Base-by-base conservation (phyloP, 768 basidiomycete genomes). In the Suillus ampliporus region DNA sequence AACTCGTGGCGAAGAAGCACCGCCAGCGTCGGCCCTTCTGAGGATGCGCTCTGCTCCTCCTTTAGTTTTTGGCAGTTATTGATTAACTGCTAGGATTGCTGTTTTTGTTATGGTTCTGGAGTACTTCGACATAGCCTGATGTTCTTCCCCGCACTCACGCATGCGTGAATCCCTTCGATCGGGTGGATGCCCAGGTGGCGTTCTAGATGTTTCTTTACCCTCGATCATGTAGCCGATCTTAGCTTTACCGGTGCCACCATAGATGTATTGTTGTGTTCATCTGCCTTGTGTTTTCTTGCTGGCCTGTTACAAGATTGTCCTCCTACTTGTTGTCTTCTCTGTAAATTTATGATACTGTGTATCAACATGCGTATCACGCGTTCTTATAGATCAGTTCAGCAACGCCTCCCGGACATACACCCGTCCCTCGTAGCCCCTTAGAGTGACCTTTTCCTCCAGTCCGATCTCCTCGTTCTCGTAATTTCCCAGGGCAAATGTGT, bases 371-470 rank as follows among this genome's bases (percentile, higher is more conserved):
- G 15, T 37, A n/a, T 4, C n/a, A 51, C 50, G 19, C 31, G 58
- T 23, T 13, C 8, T 31, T 31, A 31, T 31, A 31, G 9, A 54
- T 41, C 21, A 47, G 40, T 35, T 44, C 61, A 8, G 26, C 44
- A 60, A 56, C 5, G 28, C 54, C 28, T 53, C 60, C 31, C 59
- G 61, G 51, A 69, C 46, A 51, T 70, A 75, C 44, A 75, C 68
- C 37, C 70, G 65, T 23, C 74, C 74, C 57, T 77, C 74, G 64
- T 74, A 76, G 4, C 73, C 76, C 48, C 61, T 66, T 47, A 73
- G 53, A 34, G 17, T 38, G 48, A 70, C 8, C 41, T 53, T 65
- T 17, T 40, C 37, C 31, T 64, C 62, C 50, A 15, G 44, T 38
- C 43, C 64, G 4, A 15, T 21, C 51, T 6, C 57, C 23, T 31